phyloP scores from a whole-genome alignment of 179 eudicot genomes.

The Amaranthus tricolor region DNA sequence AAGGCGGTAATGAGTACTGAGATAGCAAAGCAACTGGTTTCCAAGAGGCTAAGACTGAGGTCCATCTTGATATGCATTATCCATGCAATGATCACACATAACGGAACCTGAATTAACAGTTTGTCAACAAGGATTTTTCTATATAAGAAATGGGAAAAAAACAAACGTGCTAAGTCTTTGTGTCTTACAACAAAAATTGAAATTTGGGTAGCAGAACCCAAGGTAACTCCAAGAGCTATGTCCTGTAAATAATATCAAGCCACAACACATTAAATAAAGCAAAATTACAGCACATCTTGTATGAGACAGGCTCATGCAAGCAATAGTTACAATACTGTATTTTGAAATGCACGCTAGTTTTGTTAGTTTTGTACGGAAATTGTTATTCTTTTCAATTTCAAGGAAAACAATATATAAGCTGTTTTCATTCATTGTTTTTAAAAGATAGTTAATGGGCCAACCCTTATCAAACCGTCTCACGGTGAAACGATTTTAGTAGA shows the following conservation, averaged over 20 bases:
- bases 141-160: neutral
- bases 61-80: conserved; percentile 51
- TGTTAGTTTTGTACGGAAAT: no score
- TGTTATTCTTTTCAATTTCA: no score
- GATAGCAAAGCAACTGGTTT: conserved; percentile 47
- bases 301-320: no score
- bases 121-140: neutral
- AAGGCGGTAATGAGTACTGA: conserved; percentile 45
- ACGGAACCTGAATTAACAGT: conserved; percentile 46
- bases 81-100: conserved; percentile 61
- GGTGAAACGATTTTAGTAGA: no score
- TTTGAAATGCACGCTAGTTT: no score
- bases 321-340: no score
- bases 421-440: no score
- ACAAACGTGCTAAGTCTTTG: neutral
- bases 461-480: no score
- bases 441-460: no score
- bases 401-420: no score
- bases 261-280: neutral
- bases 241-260: conserved; percentile 40
- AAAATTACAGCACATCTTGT: neutral
- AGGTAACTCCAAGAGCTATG: conserved; percentile 62
- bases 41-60: conserved; percentile 51
- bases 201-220: conserved; percentile 74
- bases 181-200: conserved; percentile 62